Evolutionary conservation across 177 flowering plant species (phyloP).

Genomic region (Vitis hybrid): DNA sequence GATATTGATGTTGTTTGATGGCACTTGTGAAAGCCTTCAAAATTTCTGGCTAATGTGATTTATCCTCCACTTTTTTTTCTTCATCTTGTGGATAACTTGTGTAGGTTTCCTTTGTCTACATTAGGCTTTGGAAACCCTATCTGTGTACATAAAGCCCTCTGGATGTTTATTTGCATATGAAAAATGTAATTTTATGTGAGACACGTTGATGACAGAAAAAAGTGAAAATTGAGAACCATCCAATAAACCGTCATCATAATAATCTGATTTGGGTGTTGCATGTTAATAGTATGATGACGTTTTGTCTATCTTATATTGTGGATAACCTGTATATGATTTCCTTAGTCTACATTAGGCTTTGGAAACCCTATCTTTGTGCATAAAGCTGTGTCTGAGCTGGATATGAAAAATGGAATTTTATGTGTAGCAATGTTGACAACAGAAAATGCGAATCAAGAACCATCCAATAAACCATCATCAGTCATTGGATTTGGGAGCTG

Average conservation of each 20-base stretch:
- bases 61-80: neutral
- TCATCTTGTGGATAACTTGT: constrained; percentile 19
- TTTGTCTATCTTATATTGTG: constrained; percentile 4
- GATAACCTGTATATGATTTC: constrained; percentile 19
- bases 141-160: constrained; percentile 28
- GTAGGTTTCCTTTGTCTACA: constrained; percentile 10
- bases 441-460: too few relatives aligned
- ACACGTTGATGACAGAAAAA: neutral
- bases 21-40: neutral
- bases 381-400: constrained; percentile 15
- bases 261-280: too few relatives aligned
- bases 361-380: constrained; percentile 27
- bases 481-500: too few relatives aligned
- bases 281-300: too few relatives aligned
- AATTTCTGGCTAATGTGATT: neutral
- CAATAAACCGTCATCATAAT: too few relatives aligned
- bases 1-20: constrained; percentile 55
- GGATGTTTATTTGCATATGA: constrained; percentile 3
- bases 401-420: constrained; percentile 2
- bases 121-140: constrained; percentile 10
- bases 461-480: too few relatives aligned
- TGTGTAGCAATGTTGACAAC: neutral
- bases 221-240: neutral
- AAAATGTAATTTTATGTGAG: constrained; percentile 2
- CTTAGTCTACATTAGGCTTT: constrained; percentile 6